Evolutionary conservation across 257 asterid genomes (phyloP).

Genomic region (Penstemon eatonii): DNA sequence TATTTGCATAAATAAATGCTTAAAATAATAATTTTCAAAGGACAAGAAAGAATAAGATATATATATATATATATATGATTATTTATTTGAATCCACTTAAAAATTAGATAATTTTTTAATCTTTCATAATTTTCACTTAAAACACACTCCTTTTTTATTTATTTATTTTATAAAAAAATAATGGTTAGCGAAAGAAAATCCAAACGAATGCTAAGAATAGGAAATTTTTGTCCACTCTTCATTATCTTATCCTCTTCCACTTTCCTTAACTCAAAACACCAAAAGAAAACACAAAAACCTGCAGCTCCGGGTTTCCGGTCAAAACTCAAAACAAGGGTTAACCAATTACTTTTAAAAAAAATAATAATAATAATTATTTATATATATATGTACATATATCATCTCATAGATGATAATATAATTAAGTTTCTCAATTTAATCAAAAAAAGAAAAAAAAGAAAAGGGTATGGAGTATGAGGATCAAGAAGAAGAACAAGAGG

Average conservation of each 20-base stretch:
- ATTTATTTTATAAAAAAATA: too few species aligned
- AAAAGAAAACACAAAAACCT: neutral
- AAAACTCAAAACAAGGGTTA: conserved; percentile 12
- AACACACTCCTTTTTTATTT: too few species aligned
- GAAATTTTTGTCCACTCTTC: conserved; percentile 35
- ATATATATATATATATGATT: too few species aligned
- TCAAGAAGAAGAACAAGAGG: conserved; percentile 63
- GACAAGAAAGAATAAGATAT: too few species aligned
- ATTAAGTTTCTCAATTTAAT: conserved; percentile 38
- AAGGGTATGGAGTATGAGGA: conserved; percentile 60
- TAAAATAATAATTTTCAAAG: too few species aligned
- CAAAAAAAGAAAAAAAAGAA: conserved; percentile 25
- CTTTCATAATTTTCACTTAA: too few species aligned
- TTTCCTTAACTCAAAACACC: conserved; percentile 21
- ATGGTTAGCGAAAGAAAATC: too few species aligned
- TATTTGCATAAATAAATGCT: too few species aligned
- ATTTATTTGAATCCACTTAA: too few species aligned
- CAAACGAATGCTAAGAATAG: conserved; percentile 15
- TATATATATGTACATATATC: conserved; percentile 24
- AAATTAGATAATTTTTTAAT: too few species aligned
- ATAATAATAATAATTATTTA: too few species aligned
- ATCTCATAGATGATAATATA: conserved; percentile 31
- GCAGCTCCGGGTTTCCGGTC: conserved; percentile 28
- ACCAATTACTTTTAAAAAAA: neutral
- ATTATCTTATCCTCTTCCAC: conserved; percentile 40